Conservation (phyloP, 2,329 filamentous ascomycete genomes). For the Tolypocladium inflatum region DNA sequence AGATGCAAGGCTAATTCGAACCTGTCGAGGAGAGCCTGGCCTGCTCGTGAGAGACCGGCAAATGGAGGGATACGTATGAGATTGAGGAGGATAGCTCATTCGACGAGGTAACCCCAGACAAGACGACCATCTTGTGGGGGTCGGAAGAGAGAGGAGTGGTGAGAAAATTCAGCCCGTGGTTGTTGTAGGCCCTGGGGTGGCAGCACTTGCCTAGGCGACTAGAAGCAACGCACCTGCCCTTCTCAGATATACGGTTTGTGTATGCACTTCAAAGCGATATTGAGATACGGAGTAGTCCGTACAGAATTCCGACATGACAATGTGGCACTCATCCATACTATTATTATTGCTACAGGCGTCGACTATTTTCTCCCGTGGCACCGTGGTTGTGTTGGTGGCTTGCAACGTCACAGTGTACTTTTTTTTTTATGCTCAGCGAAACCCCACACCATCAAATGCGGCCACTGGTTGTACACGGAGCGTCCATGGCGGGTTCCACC, state of each 20-base stretch:
- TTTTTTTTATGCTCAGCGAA: background rate
- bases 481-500: background rate
- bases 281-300: background rate
- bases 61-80: background rate
- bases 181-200: background rate
- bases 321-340: background rate
- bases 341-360: background rate
- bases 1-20: background rate
- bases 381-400: background rate
- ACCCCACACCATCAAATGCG: background rate
- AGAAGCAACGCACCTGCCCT: background rate
- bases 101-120: background rate
- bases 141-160: background rate
- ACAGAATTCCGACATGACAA: background rate
- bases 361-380: background rate
- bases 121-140: background rate
- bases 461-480: background rate
- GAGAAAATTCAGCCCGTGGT: background rate
- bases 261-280: background rate
- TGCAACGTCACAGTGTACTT: background rate
- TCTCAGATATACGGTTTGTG: background rate
- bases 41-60: background rate
- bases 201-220: background rate
- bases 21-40: background rate
- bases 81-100: background rate